Evolutionary conservation across 2,329 filamentous ascomycete species (phyloP).

Genomic region (Parascedosporium putredinis): DNA sequence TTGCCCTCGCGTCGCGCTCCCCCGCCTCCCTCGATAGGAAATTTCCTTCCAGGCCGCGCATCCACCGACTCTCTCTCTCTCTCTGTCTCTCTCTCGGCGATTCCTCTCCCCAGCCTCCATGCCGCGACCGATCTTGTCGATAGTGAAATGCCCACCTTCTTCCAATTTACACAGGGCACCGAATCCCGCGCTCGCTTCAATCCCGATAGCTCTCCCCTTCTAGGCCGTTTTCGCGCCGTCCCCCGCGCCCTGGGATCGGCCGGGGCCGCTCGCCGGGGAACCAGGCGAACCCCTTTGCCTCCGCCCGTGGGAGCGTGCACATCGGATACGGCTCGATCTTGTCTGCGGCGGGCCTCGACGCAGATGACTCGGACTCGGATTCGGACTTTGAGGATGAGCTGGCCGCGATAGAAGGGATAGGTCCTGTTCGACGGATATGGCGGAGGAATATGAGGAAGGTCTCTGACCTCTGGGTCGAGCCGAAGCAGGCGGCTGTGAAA

Average conservation of each 20-base stretch:
- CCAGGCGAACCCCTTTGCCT: conserved; percentile 14
- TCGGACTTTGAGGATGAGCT: conserved; percentile 26
- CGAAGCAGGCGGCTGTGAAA: conserved; percentile 47
- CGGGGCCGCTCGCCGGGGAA: conserved; percentile 17
- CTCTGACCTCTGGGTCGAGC: conserved; percentile 48
- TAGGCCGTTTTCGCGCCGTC: conserved; percentile 56
- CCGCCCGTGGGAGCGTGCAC: conserved; percentile 40
- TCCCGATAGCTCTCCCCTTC: conserved; percentile 47
- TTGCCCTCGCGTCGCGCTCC: too few relatives aligned
- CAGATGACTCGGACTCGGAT: conserved; percentile 14
- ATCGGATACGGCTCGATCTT: conserved; percentile 46
- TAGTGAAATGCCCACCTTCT: conserved; percentile 49
- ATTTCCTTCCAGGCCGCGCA: too few relatives aligned
- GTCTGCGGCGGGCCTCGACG: conserved; percentile 22
- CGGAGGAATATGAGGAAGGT: conserved; percentile 4
- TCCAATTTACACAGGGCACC: conserved; percentile 55
- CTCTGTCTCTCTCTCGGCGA: too few relatives aligned
- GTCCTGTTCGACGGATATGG: conserved; percentile 17
- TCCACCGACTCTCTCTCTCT: too few relatives aligned
- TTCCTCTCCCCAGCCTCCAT: neutral
- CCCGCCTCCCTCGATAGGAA: too few relatives aligned
- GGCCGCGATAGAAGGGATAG: conserved; percentile 20
- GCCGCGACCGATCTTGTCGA: neutral
- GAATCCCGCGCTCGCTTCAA: conserved; percentile 43
- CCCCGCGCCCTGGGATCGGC: conserved; percentile 27